Percentiles rank a stretch among this genome's conserved stretches.
phyloP scores from a whole-genome alignment of 768 basidiomycete genomes.

The Pilatotrama ljubarskyi region DNA sequence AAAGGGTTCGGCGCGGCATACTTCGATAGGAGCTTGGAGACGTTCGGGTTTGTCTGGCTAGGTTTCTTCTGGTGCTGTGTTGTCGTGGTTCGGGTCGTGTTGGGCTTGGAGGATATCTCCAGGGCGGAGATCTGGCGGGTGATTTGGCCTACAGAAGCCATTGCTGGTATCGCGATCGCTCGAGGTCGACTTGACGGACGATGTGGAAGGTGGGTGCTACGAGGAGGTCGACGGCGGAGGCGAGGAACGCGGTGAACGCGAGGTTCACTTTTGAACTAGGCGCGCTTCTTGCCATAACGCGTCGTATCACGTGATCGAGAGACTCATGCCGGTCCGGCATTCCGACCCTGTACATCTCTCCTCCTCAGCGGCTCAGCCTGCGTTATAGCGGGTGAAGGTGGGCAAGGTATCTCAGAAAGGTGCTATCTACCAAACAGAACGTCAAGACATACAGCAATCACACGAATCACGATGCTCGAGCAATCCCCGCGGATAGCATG shows the following conservation, averaged over 20 bases:
- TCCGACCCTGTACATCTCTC: too few species aligned
- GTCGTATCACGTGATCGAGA: slow-evolving; percentile 18
- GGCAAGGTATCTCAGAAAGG: too few species aligned
- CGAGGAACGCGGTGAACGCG: slow-evolving; percentile 6
- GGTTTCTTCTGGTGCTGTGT: slow-evolving; percentile 51
- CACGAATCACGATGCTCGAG: too few species aligned
- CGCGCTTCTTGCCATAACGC: slow-evolving; percentile 13
- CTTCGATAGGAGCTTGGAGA: slow-evolving; percentile 73
- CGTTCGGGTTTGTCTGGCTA: slow-evolving; percentile 58
- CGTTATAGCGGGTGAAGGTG: too few species aligned
- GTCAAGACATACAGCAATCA: too few species aligned
- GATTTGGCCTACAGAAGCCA: slow-evolving; percentile 53
- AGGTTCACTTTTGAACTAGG: slow-evolving; percentile 22
- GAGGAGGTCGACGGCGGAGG: slow-evolving; percentile 16
- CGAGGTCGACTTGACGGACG: neutral
- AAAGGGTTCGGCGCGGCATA: slow-evolving; percentile 65
- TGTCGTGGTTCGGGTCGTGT: slow-evolving; percentile 34
- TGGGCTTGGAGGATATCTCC: slow-evolving; percentile 58
- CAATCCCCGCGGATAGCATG: too few species aligned
- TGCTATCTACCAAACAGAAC: too few species aligned
- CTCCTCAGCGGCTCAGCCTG: too few species aligned
- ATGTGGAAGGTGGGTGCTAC: neutral
- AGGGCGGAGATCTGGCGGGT: slow-evolving; percentile 71
- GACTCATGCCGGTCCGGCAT: too few species aligned
- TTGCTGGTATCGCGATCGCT: slow-evolving; percentile 23